phyloP scores from a whole-genome alignment of 2,329 filamentous ascomycete species.

The Chaetothyriales sp. region DNA sequence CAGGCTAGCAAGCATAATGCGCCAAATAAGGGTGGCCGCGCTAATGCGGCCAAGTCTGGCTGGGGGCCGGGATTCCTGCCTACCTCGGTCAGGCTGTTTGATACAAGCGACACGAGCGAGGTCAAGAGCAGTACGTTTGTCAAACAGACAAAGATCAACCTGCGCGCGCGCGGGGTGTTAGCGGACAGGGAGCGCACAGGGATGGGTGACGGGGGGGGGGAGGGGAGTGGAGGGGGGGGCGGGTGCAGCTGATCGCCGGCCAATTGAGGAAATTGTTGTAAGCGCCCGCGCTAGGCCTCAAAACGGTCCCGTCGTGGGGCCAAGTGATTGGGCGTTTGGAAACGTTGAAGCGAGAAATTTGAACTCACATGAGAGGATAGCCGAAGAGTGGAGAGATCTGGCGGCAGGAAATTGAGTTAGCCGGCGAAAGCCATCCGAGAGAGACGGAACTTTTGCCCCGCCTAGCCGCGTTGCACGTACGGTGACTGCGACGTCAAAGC shows the following conservation, averaged over 20 bases:
- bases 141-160: slow-evolving; percentile 46
- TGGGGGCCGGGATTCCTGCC: slow-evolving; percentile 14
- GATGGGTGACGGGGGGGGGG: too few species aligned
- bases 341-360: slow-evolving; percentile 1
- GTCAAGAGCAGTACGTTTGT: slow-evolving; percentile 49
- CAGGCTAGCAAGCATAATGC: background rate
- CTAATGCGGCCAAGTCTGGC: slow-evolving; percentile 5
- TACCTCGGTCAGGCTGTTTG: slow-evolving; percentile 45
- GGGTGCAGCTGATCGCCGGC: background rate
- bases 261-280: background rate
- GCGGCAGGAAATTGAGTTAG: slow-evolving; percentile 4
- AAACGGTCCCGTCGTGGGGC: slow-evolving; percentile 1
- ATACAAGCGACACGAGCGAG: slow-evolving; percentile 44
- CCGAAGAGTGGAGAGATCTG: slow-evolving; percentile 19
- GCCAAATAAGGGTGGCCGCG: slow-evolving; percentile 5
- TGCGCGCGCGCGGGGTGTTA: slow-evolving; percentile 14
- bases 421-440: background rate
- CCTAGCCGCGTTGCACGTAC: slow-evolving; percentile 1
- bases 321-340: background rate
- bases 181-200: background rate
- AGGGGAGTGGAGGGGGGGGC: slow-evolving; percentile 3
- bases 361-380: slow-evolving; percentile 17
- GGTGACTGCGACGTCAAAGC: slow-evolving; percentile 39
- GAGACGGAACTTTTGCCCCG: background rate
- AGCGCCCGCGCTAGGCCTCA: slow-evolving; percentile 4